Percentiles rank a stretch among this genome's conserved stretches.
Evolutionary conservation across 352 stramenopile species (phyloP).

Genomic region (Globisporangium canariense): DNA sequence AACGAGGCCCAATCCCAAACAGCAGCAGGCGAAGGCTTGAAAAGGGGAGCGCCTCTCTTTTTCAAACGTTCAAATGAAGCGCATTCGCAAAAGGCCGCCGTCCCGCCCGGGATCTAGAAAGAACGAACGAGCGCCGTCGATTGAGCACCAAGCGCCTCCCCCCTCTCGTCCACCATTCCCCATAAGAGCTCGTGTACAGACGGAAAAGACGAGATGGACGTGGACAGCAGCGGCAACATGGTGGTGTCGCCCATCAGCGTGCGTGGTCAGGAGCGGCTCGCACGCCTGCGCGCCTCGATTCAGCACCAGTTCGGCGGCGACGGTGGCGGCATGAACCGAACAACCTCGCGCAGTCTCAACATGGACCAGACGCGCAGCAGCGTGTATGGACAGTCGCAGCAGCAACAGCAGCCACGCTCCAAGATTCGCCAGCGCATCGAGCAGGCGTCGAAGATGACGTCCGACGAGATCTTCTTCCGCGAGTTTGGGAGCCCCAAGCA

Average conservation of each 20-base stretch:
- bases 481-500: slow-evolving; percentile 55
- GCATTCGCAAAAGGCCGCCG: neutral
- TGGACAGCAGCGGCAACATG: slow-evolving; percentile 16
- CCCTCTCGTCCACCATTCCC: neutral
- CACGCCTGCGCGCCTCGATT: slow-evolving; percentile 42
- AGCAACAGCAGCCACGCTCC: slow-evolving; percentile 19
- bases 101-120: neutral
- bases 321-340: neutral
- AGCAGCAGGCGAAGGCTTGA: too few relatives aligned
- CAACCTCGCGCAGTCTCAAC: slow-evolving; percentile 4
- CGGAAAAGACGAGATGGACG: slow-evolving; percentile 7
- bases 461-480: slow-evolving; percentile 66
- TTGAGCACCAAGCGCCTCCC: neutral
- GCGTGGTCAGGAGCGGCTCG: slow-evolving; percentile 34
- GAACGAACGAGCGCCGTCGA: neutral
- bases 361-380: slow-evolving; percentile 3
- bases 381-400: neutral
- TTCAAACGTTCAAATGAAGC: neutral
- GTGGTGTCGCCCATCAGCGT: slow-evolving; percentile 46
- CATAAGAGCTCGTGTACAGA: neutral
- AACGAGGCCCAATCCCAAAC: too few relatives aligned
- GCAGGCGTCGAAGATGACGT: slow-evolving; percentile 34
- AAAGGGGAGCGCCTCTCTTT: neutral
- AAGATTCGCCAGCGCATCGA: slow-evolving; percentile 53
- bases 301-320: slow-evolving; percentile 32